Conservation (phyloP, 768 basidiomycete genomes). For the Cystofilobasidium capitatum region DNA sequence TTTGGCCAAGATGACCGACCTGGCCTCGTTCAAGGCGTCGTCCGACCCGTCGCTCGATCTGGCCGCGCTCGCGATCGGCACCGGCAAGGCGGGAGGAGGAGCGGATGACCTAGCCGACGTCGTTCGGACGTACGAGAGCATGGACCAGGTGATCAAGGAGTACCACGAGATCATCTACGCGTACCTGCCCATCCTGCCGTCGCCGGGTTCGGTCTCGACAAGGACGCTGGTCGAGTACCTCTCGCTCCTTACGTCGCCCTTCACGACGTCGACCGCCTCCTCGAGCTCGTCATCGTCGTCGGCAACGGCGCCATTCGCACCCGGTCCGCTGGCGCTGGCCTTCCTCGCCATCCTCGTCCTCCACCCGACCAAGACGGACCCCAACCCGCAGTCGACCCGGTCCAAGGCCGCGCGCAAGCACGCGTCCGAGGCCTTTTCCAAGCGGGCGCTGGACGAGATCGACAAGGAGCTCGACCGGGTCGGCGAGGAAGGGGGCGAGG, state of each 20-base stretch:
- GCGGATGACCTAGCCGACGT: neutral
- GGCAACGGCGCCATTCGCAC: neutral
- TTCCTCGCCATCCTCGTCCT: constrained; percentile 22
- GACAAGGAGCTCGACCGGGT: constrained; percentile 13
- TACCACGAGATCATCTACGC: constrained; percentile 17
- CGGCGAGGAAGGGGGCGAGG: constrained; percentile 7
- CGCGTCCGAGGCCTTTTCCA: constrained; percentile 7
- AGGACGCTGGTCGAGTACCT: constrained; percentile 6
- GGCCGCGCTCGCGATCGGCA: neutral
- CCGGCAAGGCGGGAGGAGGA: neutral
- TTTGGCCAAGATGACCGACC: constrained; percentile 4
- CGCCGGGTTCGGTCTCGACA: neutral
- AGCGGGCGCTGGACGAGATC: neutral
- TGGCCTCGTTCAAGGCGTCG: constrained; percentile 9
- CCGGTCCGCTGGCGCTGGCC: constrained; percentile 11
- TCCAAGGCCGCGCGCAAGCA: neutral
- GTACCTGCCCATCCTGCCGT: constrained; percentile 14
- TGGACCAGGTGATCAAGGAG: constrained; percentile 7
- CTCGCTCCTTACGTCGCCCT: neutral
- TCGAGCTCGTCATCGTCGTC: neutral
- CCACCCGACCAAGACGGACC: constrained; percentile 7
- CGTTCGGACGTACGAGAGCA: neutral
- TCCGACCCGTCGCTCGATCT: neutral
- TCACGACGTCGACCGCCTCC: neutral
- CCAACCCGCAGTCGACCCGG: constrained; percentile 1